A percentile compares a stretch with the other conserved stretches of the same genome.
Evolutionary conservation across 2,329 filamentous ascomycete species (phyloP).

Genomic region (Thermothelomyces thermophilus): DNA sequence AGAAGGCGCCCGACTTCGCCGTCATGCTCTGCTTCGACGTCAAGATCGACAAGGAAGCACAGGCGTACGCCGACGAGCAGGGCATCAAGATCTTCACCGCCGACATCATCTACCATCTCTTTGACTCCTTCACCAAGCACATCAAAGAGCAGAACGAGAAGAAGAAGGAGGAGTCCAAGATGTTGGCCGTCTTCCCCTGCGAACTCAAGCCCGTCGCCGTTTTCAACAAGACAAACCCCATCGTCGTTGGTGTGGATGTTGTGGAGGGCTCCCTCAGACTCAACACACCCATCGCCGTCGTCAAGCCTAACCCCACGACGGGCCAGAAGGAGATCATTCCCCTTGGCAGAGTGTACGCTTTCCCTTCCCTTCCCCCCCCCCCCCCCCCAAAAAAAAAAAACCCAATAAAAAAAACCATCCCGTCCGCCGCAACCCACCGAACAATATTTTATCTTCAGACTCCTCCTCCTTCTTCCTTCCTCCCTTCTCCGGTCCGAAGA

Average conservation of each 20-base stretch:
- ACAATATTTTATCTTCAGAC: too few relatives aligned
- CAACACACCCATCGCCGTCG: constrained; percentile 82
- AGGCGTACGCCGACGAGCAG: constrained; percentile 82
- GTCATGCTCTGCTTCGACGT: constrained; percentile 99
- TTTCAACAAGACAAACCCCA: constrained; percentile 97
- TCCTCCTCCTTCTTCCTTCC: too few relatives aligned
- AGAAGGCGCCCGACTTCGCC: constrained; percentile 91
- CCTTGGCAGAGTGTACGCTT: constrained; percentile 82
- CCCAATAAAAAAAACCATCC: too few relatives aligned
- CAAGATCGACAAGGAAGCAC: constrained; percentile 96
- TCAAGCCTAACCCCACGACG: constrained; percentile 74
- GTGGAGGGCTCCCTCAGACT: constrained; percentile 80
- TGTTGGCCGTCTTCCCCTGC: constrained; percentile 94
- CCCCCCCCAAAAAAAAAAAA: too few relatives aligned
- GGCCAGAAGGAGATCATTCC: constrained; percentile 76
- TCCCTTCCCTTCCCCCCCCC: neutral
- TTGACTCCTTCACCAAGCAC: constrained; percentile 93
- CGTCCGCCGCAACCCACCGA: too few relatives aligned
- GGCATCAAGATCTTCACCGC: constrained; percentile 97
- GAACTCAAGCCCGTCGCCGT: constrained; percentile 83
- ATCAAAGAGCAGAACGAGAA: constrained; percentile 81
- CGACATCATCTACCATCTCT: constrained; percentile 98
- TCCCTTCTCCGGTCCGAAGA: too few relatives aligned
- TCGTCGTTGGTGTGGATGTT: constrained; percentile 92
- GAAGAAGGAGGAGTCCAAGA: constrained; percentile 94